These are phyloP conservation scores for Karstenula rhodostoma DNA, from an alignment of 2,329 filamentous ascomycete genomes.

Conservation along the genomic window DNA sequence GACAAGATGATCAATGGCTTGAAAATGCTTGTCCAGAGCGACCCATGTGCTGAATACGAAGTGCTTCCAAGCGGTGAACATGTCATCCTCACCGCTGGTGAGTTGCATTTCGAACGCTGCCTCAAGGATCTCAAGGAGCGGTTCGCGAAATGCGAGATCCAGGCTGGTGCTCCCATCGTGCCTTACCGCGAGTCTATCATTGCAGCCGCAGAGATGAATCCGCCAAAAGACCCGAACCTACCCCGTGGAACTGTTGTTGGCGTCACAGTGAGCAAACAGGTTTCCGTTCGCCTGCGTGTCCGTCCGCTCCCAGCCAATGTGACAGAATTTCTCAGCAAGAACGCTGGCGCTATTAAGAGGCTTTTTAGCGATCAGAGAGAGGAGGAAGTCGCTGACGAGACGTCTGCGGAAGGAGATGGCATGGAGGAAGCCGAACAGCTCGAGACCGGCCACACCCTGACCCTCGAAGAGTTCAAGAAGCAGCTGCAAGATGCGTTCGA, in stretches of 20 bases:
- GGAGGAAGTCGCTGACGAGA: conserved; percentile 44
- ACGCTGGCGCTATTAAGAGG: conserved; percentile 78
- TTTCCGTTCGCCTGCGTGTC: conserved; percentile 78
- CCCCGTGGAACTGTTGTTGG: conserved; percentile 81
- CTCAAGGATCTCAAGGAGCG: conserved; percentile 91
- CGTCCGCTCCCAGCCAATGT: conserved; percentile 79
- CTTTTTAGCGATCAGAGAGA: conserved; percentile 76
- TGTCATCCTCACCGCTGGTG: conserved; percentile 91
- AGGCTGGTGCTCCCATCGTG: conserved; percentile 92
- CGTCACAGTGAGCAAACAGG: conserved; percentile 83
- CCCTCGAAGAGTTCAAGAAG: conserved; percentile 77
- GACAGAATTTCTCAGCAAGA: conserved; percentile 85
- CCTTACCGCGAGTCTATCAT: conserved; percentile 95
- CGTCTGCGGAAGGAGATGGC: conserved; percentile 48
- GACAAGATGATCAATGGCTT: conserved; percentile 94
- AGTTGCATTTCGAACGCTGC: conserved; percentile 92
- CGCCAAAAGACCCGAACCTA: conserved; percentile 83
- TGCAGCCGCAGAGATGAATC: conserved; percentile 87
- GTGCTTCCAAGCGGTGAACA: conserved; percentile 93
- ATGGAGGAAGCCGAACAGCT: conserved; percentile 62
- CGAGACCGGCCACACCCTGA: conserved; percentile 67
- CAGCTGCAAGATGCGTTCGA: conserved; percentile 75
- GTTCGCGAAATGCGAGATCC: conserved; percentile 93
- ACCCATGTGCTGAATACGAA: conserved; percentile 95
- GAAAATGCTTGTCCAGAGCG: conserved; percentile 87